Percentiles rank a stretch among this genome's conserved stretches.
Evolutionary conservation across 352 stramenopile species (phyloP).

Genomic region (Phytophthora foliorum): DNA sequence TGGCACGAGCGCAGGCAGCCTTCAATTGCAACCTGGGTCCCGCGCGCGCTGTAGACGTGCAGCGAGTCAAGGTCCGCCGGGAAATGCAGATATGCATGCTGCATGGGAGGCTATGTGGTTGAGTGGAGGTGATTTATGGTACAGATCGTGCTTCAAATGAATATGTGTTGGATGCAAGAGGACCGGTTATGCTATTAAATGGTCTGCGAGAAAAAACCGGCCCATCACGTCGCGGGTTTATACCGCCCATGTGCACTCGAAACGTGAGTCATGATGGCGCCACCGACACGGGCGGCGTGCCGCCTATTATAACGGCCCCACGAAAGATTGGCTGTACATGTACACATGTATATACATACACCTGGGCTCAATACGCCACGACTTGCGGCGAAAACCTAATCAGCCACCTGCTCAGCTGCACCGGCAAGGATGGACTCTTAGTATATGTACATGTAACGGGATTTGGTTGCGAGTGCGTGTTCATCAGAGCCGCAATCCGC

Average conservation of each 20-base stretch:
- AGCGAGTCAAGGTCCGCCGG: not conserved
- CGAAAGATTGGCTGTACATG: no score
- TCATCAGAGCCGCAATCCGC: no score
- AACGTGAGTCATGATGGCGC: no score
- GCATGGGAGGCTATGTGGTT: not conserved
- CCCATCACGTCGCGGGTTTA: not conserved
- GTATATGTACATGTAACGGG: no score
- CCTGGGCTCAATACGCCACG: no score
- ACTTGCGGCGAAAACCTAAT: no score
- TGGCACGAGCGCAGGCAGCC: constrained; percentile 11
- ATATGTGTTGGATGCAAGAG: not conserved
- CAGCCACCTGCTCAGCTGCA: no score
- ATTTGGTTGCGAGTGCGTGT: no score
- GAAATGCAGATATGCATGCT: not conserved
- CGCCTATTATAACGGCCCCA: no score
- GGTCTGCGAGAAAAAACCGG: not conserved
- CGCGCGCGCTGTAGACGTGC: not conserved
- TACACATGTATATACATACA: no score
- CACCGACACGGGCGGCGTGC: no score
- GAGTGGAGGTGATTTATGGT: not conserved
- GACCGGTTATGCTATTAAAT: not conserved
- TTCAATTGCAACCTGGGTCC: constrained; percentile 1
- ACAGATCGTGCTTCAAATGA: not conserved
- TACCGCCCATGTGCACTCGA: not conserved
- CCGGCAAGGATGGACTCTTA: no score